Base-by-base conservation (phyloP, 495 filamentous ascomycete genomes). In the Immersiella caudata region DNA sequence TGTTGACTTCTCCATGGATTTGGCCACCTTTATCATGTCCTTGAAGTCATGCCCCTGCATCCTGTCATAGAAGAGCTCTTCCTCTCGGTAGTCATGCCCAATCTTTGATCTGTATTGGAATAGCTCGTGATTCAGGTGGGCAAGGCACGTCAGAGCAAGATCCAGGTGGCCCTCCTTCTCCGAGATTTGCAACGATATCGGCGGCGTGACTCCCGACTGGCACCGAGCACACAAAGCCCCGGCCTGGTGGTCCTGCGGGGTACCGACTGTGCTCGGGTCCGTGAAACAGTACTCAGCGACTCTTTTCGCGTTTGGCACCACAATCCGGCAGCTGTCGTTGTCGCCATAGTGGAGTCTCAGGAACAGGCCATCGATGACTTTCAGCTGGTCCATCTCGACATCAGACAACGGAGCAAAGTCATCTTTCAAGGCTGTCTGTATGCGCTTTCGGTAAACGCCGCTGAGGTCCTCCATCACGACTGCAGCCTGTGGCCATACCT, bases 391-490 rank as follows among this genome's bases (percentile, higher is more conserved):
- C 1, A 69, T 56, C 22, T 70, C 68, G 3, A 74, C 61, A 0
- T 50, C 59, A 2, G 66, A 63, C 8, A 52, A 25, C 5, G 12
- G 14, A 18, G 57, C 55, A 27, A 74, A 72, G 7, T 18, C 64
- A 6, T 62, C n/a, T 66, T 60, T 0, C 51, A 0, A 12, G 36
- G 11, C 2, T 20, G 16, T 11, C 66, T 60, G 35, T 72, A 74
- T 1, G 50, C 4, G 29, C 29, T 8, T 33, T 33, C 29, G 29
- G 8, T 33, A 33, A 3, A 33, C 29, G 29, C 8, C 65, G 8
- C 71, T 67, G 26, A 70, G 72, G 6, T 58, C 63, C 20, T 74
- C 72, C 72, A 74, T 74, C n/a, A 74, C 40, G 63, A 71, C 72
- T 25, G 35, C 57, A 0, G 65, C 72, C 9, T 24, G 3, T 14